Conservation (phyloP, 768 basidiomycete genomes). For the Tricholoma saponaceum region DNA sequence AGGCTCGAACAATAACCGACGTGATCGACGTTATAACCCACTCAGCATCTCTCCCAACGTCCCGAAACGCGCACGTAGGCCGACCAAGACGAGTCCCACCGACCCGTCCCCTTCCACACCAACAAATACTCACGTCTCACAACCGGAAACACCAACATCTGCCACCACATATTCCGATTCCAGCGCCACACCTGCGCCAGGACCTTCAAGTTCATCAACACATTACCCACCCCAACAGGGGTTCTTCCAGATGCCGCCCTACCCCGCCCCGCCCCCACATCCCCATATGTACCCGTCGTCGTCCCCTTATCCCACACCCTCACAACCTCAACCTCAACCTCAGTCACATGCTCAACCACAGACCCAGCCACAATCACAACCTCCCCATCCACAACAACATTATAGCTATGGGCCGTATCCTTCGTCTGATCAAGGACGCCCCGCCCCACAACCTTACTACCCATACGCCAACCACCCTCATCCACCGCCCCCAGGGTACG, state of each 20-base stretch:
- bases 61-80: conserved; percentile 13
- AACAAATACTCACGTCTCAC: neutral
- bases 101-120: neutral
- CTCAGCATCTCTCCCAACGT: conserved; percentile 4
- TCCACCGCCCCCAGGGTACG: neutral
- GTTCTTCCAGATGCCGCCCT: neutral
- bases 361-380: neutral
- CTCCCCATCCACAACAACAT: neutral
- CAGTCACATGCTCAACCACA: too few species aligned
- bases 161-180: neutral
- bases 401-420: neutral
- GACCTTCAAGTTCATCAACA: neutral
- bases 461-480: neutral
- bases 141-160: neutral
- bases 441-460: neutral
- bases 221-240: neutral
- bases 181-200: neutral
- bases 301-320: neutral
- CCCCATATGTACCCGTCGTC: neutral
- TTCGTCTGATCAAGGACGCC: neutral
- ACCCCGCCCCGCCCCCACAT: neutral
- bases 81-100: conserved; percentile 8
- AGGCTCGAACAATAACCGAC: conserved; percentile 6
- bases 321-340: neutral
- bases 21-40: conserved; percentile 15